Percentiles rank a stretch among this genome's conserved stretches.
These are phyloP conservation scores for Blastobotrys serpentis DNA, from an alignment of 1,139 yeast species.

Conservation along the genomic window DNA sequence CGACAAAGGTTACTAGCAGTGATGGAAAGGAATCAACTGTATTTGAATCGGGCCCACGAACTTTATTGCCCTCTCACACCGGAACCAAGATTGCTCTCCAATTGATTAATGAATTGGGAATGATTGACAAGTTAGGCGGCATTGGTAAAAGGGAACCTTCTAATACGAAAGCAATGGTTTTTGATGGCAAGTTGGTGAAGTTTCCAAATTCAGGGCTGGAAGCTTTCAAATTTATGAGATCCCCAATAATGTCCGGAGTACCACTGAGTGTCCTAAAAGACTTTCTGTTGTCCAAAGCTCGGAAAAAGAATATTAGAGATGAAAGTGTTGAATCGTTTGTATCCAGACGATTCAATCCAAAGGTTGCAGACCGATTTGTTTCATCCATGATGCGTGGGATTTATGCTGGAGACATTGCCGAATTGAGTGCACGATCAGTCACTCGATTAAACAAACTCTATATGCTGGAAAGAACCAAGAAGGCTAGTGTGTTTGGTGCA, in stretches of 20 bases:
- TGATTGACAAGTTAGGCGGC: slow-evolving; percentile 46
- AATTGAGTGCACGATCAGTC: slow-evolving; percentile 64
- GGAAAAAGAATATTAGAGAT: slow-evolving; percentile 44
- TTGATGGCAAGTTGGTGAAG: slow-evolving; percentile 35
- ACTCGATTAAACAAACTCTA: slow-evolving; percentile 43
- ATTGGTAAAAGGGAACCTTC: slow-evolving; percentile 52
- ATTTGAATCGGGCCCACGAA: slow-evolving; percentile 45
- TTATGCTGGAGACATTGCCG: slow-evolving; percentile 78
- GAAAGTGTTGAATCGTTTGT: slow-evolving; percentile 73
- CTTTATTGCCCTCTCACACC: slow-evolving; percentile 41
- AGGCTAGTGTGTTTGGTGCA: slow-evolving; percentile 53
- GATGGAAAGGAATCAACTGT: slow-evolving; percentile 22
- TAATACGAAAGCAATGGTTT: slow-evolving; percentile 58
- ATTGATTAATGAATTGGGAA: slow-evolving; percentile 46
- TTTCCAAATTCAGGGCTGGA: slow-evolving; percentile 33
- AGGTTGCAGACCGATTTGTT: slow-evolving; percentile 59
- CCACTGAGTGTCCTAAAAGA: slow-evolving; percentile 33
- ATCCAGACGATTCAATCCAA: slow-evolving; percentile 64
- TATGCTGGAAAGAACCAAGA: slow-evolving; percentile 56
- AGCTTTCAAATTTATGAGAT: slow-evolving; percentile 31
- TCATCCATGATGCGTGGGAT: slow-evolving; percentile 89
- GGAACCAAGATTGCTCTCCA: slow-evolving; percentile 36
- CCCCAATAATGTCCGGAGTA: slow-evolving; percentile 44
- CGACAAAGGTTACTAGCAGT: slow-evolving; percentile 33
- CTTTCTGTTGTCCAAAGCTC: slow-evolving; percentile 41